Conservation (phyloP, 352 stramenopile species). For the Phytophthora foliorum region DNA sequence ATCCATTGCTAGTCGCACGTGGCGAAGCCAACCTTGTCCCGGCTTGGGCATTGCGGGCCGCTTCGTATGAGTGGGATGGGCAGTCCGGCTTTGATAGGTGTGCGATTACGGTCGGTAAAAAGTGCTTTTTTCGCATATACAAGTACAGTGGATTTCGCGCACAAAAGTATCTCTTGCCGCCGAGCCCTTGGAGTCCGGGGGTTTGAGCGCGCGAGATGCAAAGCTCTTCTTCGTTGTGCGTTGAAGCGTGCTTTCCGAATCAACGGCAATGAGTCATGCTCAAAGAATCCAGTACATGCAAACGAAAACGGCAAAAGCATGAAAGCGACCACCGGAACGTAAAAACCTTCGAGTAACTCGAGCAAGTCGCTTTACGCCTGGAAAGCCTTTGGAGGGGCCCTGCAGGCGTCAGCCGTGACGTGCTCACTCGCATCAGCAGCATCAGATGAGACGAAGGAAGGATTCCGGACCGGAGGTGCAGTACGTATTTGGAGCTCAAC, state of each 20-base stretch:
- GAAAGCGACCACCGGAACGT: not conserved
- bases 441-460: not conserved
- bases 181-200: no score
- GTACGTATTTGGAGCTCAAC: no score
- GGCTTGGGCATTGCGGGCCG: not conserved
- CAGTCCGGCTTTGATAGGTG: conserved; percentile 29
- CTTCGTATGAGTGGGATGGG: conserved; percentile 12
- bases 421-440: not conserved
- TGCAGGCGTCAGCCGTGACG: no score
- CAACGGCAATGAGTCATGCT: not conserved
- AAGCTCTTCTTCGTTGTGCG: not conserved
- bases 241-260: not conserved
- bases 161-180: not conserved
- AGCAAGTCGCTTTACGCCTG: no score
- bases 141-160: conserved; percentile 10
- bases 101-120: conserved; percentile 29
- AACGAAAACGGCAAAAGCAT: not conserved
- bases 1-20: not conserved
- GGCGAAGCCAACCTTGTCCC: not conserved
- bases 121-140: conserved; percentile 18
- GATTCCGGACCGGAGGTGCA: no score
- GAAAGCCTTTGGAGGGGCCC: not conserved
- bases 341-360: not conserved
- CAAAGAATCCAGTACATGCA: not conserved
- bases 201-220: no score